Evolutionary conservation across 1,284 basidiomycete species (phyloP).

Genomic region (Bothia castanella): DNA sequence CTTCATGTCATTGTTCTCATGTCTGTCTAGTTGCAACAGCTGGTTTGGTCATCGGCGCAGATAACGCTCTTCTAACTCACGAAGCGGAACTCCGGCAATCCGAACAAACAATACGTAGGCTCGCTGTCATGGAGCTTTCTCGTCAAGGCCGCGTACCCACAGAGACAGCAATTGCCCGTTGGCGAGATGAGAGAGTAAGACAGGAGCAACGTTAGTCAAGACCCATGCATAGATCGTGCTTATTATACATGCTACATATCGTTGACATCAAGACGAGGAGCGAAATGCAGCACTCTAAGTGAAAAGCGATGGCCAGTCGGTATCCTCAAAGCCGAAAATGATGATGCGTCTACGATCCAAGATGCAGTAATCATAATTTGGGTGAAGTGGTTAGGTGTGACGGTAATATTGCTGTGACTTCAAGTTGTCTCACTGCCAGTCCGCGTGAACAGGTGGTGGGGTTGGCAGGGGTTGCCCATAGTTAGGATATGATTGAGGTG

Average conservation of each 20-base stretch:
- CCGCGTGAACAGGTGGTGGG: slow-evolving; percentile 22
- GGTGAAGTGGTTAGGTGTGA: slow-evolving; percentile 8
- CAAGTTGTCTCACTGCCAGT: slow-evolving; percentile 24
- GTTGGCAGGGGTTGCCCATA: slow-evolving; percentile 29
- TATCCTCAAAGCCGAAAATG: slow-evolving; percentile 1
- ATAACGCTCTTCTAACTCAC: slow-evolving; percentile 68
- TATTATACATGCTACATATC: slow-evolving; percentile 16
- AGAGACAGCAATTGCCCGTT: slow-evolving; percentile 78
- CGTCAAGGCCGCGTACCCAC: slow-evolving; percentile 73
- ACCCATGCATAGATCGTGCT: slow-evolving; percentile 2
- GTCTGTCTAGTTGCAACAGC: slow-evolving; percentile 49
- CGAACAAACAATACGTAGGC: slow-evolving; percentile 66
- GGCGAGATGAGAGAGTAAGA: slow-evolving; percentile 52
- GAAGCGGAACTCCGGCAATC: slow-evolving; percentile 61
- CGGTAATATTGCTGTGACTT: slow-evolving; percentile 16
- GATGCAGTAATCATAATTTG: slow-evolving; percentile 11
- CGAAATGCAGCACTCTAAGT: slow-evolving; percentile 21
- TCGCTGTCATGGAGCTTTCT: slow-evolving; percentile 73
- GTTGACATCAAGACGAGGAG: slow-evolving; percentile 2
- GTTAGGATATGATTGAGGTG: slow-evolving; percentile 30
- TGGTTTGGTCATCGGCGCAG: slow-evolving; percentile 73
- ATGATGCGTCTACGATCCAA: slow-evolving; percentile 6
- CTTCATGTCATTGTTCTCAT: slow-evolving; percentile 1
- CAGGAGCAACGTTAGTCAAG: slow-evolving; percentile 9
- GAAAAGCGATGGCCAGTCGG: not conserved